These are phyloP conservation scores for Pythium monospermum DNA, from an alignment of 352 stramenopile genomes.

Conservation along the genomic window DNA sequence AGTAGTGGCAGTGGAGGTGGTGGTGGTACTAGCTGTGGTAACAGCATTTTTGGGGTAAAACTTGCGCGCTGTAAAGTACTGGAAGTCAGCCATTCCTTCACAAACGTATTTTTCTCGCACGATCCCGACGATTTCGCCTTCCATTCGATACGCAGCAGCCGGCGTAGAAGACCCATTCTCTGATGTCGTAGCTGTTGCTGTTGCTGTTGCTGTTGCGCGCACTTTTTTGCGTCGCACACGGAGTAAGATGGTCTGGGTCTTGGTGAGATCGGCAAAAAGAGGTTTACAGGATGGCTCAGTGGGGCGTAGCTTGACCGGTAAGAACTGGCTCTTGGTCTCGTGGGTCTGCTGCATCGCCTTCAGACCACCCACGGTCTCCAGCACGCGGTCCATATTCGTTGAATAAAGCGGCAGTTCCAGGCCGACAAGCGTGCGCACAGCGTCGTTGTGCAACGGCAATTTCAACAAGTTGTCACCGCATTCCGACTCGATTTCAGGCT, in stretches of 20 bases:
- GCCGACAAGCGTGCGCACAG: slow-evolving; percentile 45
- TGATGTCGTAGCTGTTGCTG: neutral
- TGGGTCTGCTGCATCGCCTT: slow-evolving; percentile 55
- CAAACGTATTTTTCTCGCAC: slow-evolving; percentile 79
- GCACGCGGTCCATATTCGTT: slow-evolving; percentile 33
- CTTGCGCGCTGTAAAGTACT: slow-evolving; percentile 64
- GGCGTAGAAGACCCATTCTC: neutral
- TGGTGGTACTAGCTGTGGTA: neutral
- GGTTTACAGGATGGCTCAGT: slow-evolving; percentile 76
- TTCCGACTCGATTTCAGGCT: slow-evolving; percentile 4
- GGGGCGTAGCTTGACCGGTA: slow-evolving; percentile 72
- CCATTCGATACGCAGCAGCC: slow-evolving; percentile 10
- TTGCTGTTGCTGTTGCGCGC: neutral
- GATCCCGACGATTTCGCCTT: slow-evolving; percentile 53
- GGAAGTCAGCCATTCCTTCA: slow-evolving; percentile 83
- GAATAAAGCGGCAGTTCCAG: slow-evolving; percentile 69
- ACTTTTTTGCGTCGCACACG: slow-evolving; percentile 34
- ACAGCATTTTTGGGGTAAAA: slow-evolving; percentile 40
- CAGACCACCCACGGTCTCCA: slow-evolving; percentile 59
- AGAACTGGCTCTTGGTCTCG: slow-evolving; percentile 67
- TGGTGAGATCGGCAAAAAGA: slow-evolving; percentile 74
- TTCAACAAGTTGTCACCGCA: slow-evolving; percentile 5
- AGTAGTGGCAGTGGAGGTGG: neutral
- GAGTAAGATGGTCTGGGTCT: slow-evolving; percentile 75
- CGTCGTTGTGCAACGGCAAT: slow-evolving; percentile 28